Conservation (phyloP, 441 rosid genomes). For the Kokia cookei region DNA sequence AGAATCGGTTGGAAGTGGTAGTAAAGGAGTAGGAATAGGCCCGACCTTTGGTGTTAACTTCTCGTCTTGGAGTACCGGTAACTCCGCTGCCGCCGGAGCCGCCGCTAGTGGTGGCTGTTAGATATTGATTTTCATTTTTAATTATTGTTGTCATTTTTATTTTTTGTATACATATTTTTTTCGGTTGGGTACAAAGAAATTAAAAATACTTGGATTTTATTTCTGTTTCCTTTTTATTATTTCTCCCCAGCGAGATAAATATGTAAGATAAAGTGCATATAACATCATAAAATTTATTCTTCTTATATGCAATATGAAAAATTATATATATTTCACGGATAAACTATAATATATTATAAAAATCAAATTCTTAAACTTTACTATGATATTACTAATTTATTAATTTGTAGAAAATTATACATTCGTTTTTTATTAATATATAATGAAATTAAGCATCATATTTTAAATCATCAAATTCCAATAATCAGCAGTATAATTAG, state of each 20-base stretch:
- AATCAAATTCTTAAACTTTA: no score
- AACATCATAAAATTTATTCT: no score
- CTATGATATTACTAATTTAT: no score
- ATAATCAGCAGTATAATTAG: background rate
- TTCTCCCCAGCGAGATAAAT: background rate
- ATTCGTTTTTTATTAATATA: no score
- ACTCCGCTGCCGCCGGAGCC: conserved; percentile 16
- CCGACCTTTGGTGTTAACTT: conserved; percentile 11
- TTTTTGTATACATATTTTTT: background rate
- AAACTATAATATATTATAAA: no score
- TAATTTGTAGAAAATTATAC: no score
- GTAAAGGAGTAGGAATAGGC: conserved; percentile 3
- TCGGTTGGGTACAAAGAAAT: background rate
- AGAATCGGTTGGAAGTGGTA: conserved; percentile 17
- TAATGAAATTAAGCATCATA: background rate
- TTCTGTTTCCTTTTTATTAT: no score
- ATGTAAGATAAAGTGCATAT: no score
- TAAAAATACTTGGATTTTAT: background rate
- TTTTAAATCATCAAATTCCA: background rate
- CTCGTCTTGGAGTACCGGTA: conserved; percentile 13
- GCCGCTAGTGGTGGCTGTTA: conserved; percentile 20
- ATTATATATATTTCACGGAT: no score
- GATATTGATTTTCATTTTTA: conserved; percentile 29
- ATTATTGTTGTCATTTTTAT: no score
- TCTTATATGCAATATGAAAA: no score